phyloP scores from a whole-genome alignment of 352 stramenopile species.

The Phytophthora podocarpi region DNA sequence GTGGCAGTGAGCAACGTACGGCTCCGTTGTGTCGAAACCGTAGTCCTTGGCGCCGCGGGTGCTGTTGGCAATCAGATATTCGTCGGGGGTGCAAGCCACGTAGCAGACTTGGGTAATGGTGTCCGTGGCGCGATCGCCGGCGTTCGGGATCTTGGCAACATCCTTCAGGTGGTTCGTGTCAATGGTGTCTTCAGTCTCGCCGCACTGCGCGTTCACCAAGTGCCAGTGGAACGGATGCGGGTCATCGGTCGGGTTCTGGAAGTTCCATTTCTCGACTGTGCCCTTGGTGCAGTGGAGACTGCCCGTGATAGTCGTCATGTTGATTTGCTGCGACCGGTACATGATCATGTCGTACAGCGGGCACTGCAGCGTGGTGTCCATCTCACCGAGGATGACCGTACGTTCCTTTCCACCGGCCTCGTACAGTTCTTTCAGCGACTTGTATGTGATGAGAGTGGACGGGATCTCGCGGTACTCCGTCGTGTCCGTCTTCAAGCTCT shows the following conservation, averaged over 20 bases:
- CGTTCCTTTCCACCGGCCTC: slow-evolving; percentile 57
- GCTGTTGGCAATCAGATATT: slow-evolving; percentile 56
- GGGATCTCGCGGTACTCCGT: slow-evolving; percentile 49
- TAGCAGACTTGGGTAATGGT: slow-evolving; percentile 73
- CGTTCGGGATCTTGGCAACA: slow-evolving; percentile 75
- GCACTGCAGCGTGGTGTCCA: slow-evolving; percentile 46
- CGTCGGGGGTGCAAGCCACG: slow-evolving; percentile 68
- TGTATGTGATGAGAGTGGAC: slow-evolving; percentile 43
- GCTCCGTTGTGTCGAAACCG: slow-evolving; percentile 68
- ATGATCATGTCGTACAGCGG: slow-evolving; percentile 27
- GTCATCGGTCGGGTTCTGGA: slow-evolving; percentile 81
- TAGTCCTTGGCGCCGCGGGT: slow-evolving; percentile 57
- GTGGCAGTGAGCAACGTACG: slow-evolving; percentile 78
- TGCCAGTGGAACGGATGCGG: slow-evolving; percentile 84
- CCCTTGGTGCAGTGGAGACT: slow-evolving; percentile 66
- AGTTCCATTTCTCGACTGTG: slow-evolving; percentile 82
- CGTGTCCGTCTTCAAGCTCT: slow-evolving; percentile 42
- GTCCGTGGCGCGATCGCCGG: slow-evolving; percentile 32
- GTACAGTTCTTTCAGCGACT: slow-evolving; percentile 63
- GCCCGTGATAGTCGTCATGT: slow-evolving; percentile 48
- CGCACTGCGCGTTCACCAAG: slow-evolving; percentile 78
- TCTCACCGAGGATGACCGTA: slow-evolving; percentile 61
- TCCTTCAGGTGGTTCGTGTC: slow-evolving; percentile 76
- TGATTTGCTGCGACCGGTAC: slow-evolving; percentile 61
- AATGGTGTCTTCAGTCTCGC: slow-evolving; percentile 61